Evolutionary conservation across 2,329 filamentous ascomycete genomes (phyloP).

Genomic region (Ascochyta viciae-villosae): DNA sequence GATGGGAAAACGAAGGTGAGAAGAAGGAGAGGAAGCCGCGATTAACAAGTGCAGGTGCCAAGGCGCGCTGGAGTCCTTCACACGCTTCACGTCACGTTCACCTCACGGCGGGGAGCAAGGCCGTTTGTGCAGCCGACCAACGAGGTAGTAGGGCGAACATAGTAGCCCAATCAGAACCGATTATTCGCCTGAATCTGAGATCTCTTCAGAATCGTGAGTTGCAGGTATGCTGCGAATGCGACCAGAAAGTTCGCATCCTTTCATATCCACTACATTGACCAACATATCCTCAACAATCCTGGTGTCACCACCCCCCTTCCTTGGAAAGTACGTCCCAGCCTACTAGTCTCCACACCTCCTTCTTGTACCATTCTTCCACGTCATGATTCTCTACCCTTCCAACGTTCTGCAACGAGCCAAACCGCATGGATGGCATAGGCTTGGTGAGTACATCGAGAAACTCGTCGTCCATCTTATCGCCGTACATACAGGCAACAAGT

Average conservation of each 20-base stretch:
- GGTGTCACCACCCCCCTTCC: constrained; percentile 25
- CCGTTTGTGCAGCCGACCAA: neutral
- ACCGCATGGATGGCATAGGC: constrained; percentile 37
- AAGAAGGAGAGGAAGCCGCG: neutral
- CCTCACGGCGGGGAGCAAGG: neutral
- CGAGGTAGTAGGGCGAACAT: neutral
- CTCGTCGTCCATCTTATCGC: constrained; percentile 45
- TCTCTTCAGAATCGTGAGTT: neutral
- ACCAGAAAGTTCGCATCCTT: too few relatives aligned
- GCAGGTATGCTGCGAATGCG: too few relatives aligned
- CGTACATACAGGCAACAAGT: constrained; percentile 54
- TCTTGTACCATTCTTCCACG: constrained; percentile 61
- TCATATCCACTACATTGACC: neutral
- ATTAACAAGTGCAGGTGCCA: neutral
- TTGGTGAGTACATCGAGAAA: constrained; percentile 53
- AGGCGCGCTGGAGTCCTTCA: neutral
- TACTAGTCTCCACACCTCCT: constrained; percentile 63
- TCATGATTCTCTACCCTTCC: constrained; percentile 50
- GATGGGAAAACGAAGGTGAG: neutral
- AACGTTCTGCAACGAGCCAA: constrained; percentile 34
- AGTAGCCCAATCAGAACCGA: neutral
- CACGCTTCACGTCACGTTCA: neutral
- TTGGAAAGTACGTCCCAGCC: constrained; percentile 62
- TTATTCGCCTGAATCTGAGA: neutral
- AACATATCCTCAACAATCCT: neutral